These are phyloP conservation scores for Trichaptum fuscoviolaceum DNA, from an alignment of 768 basidiomycete genomes.

Conservation along the genomic window DNA sequence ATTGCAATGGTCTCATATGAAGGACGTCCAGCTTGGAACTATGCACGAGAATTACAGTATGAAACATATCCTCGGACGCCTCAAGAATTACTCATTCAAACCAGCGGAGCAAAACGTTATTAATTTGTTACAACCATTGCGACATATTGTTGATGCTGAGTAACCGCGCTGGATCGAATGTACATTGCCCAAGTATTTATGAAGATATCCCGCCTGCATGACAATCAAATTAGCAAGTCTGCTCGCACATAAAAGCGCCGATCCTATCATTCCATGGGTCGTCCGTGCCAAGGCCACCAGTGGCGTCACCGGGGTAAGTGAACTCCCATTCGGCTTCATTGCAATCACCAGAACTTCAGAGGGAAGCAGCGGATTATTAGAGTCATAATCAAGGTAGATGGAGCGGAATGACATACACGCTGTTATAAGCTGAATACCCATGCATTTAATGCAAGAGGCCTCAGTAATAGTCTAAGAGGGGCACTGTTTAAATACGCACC, in stretches of 20 bases:
- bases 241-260: not conserved
- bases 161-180: not conserved
- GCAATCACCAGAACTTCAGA: not conserved
- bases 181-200: not conserved
- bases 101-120: no score
- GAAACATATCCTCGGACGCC: no score
- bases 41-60: no score
- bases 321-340: not conserved
- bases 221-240: not conserved
- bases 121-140: no score
- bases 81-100: no score
- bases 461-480: not conserved
- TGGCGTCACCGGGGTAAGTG: not conserved
- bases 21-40: no score
- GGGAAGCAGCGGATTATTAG: not conserved
- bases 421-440: not conserved
- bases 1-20: no score
- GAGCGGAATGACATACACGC: not conserved
- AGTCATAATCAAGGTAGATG: not conserved
- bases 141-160: not conserved
- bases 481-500: not conserved
- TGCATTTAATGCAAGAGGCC: not conserved
- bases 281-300: not conserved
- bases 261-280: not conserved
- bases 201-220: no score